Conservation (phyloP, 352 stramenopile species). For the Phytopythium litorale region DNA sequence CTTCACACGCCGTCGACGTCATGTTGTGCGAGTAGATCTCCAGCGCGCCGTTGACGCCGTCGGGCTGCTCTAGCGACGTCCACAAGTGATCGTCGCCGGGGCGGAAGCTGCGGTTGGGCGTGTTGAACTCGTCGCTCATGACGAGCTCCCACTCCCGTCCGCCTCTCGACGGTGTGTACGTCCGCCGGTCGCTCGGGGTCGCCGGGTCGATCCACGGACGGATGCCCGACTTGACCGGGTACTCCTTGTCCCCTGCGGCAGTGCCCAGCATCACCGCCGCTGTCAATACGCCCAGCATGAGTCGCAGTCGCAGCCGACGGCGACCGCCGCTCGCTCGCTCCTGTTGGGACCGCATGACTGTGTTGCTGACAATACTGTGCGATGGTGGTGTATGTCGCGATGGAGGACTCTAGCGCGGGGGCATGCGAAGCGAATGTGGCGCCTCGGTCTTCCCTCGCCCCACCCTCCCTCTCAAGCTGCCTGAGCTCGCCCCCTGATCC, state of each 20-base stretch:
- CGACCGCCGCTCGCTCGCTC: not conserved
- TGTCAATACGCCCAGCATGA: not conserved
- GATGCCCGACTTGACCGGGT: conserved; percentile 33
- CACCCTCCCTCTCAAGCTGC: not conserved
- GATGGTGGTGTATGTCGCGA: not conserved
- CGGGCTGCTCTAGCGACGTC: conserved; percentile 93
- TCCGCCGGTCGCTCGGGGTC: conserved; percentile 32
- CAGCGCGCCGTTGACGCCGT: conserved; percentile 86
- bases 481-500: not conserved
- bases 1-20: conserved; percentile 43
- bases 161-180: conserved; percentile 41
- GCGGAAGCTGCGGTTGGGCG: conserved; percentile 78
- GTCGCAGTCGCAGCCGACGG: not conserved
- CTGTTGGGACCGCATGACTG: not conserved
- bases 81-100: conserved; percentile 92
- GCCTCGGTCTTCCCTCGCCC: not conserved
- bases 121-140: conserved; percentile 96
- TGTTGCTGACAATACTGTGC: not conserved
- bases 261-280: not conserved
- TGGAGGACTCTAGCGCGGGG: not conserved
- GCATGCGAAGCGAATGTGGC: not conserved
- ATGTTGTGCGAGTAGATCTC: conserved; percentile 90
- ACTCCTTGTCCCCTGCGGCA: conserved; percentile 12
- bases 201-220: conserved; percentile 54
- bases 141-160: conserved; percentile 56